phyloP scores from a whole-genome alignment of 805 yeast species.

The Zygoascus ofunaensis region DNA sequence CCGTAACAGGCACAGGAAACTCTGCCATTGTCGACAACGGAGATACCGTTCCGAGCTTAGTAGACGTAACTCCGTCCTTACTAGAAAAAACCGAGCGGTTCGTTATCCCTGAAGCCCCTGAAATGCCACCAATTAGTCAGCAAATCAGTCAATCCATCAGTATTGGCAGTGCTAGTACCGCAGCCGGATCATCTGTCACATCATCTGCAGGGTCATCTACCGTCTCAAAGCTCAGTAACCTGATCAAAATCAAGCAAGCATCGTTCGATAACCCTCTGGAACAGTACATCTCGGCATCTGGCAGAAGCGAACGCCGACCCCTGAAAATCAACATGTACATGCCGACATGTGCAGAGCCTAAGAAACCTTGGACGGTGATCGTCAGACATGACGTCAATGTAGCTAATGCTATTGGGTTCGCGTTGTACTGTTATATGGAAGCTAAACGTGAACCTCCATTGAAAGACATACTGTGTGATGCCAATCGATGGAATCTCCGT shows the following conservation, averaged over 20 bases:
- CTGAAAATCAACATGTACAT: conserved; percentile 28
- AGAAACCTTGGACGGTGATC: conserved; percentile 25
- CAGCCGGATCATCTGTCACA: background rate
- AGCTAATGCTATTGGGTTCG: conserved; percentile 47
- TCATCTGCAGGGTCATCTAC: background rate
- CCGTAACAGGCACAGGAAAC: background rate
- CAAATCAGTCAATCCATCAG: background rate
- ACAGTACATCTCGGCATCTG: conserved; percentile 28
- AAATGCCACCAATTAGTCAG: too few species aligned
- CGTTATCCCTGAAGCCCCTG: background rate
- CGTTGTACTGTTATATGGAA: conserved; percentile 31
- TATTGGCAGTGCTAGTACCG: background rate
- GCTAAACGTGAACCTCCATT: conserved; percentile 22
- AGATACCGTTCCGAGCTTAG: background rate
- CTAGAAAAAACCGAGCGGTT: background rate
- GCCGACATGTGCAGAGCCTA: conserved; percentile 25
- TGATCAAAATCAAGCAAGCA: conserved; percentile 24
- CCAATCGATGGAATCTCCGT: conserved; percentile 67
- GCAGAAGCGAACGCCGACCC: conserved; percentile 27
- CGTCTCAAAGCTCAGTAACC: conserved; percentile 18
- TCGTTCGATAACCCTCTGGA: conserved; percentile 28
- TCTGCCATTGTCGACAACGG: background rate
- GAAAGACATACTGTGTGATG: conserved; percentile 33
- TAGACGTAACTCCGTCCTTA: background rate
- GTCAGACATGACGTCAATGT: conserved; percentile 36